phyloP scores from a whole-genome alignment of 257 asterid species.

The Paraleonurus japonicus region DNA sequence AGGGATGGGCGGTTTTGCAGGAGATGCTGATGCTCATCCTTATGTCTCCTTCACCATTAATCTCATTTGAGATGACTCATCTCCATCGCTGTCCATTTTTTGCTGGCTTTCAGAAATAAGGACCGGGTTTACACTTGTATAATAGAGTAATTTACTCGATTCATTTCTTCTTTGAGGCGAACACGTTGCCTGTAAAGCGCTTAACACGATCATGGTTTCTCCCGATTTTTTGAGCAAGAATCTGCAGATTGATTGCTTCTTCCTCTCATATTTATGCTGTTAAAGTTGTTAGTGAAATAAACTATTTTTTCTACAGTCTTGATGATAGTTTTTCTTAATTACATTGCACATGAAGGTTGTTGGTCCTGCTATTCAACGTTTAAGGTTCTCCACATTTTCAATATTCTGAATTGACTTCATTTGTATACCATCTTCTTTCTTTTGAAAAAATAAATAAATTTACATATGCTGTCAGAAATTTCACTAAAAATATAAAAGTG shows the following conservation, averaged over 20 bases:
- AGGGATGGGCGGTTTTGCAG: conserved; percentile 63
- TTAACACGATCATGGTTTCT: not conserved
- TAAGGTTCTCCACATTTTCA: too few relatives aligned
- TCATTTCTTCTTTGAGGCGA: conserved; percentile 20
- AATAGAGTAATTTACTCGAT: conserved; percentile 31
- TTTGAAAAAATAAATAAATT: too few relatives aligned
- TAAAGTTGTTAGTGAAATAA: conserved; percentile 11
- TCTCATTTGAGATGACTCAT: conserved; percentile 50
- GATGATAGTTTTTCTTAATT: too few relatives aligned
- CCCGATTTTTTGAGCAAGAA: not conserved
- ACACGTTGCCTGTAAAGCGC: conserved; percentile 18
- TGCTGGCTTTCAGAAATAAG: conserved; percentile 31
- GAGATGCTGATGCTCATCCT: conserved; percentile 73
- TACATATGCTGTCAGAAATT: too few relatives aligned
- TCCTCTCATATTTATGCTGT: conserved; percentile 1
- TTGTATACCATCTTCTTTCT: too few relatives aligned
- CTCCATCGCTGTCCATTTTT: conserved; percentile 32
- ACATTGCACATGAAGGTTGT: too few relatives aligned
- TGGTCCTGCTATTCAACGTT: too few relatives aligned
- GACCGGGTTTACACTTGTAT: conserved; percentile 41
- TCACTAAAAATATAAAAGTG: too few relatives aligned
- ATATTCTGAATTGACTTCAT: too few relatives aligned
- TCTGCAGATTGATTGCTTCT: conserved; percentile 14
- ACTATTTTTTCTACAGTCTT: conserved; percentile 8
- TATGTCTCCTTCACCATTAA: conserved; percentile 88